Base-by-base conservation (phyloP, 1,284 basidiomycete genomes). In the Sphagnurus paluster region DNA sequence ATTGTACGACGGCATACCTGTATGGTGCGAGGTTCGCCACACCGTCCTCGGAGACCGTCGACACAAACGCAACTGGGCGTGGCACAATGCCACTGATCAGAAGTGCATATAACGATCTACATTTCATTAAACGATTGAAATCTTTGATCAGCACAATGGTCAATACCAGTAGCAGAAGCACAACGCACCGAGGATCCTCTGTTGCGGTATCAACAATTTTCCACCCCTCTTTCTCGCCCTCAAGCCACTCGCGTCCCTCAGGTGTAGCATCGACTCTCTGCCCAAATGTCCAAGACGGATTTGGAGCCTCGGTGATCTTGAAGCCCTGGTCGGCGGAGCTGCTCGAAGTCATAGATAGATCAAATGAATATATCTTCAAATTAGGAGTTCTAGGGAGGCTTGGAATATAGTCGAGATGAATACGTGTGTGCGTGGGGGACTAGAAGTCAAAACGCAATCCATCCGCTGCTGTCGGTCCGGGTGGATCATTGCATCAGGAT, bases 51-150 rank as follows among this genome's bases (percentile, higher is more conserved):
- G 73, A 71, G 28, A 83, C 51, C 6, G 77, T 77, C 6, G 85
- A 86, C 4, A 87, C 75, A 52, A 89, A 85, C 0, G 80, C 86
- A 43, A 89, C 74, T 2, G 86, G 86, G 34, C 87, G 71, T 0
- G 86, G 86, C 16, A 73, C 71, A 35, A 86, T 74, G 2, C 79
- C 80, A n/a, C 76, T 75, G 17, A 79, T 74, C 66, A 85, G 66
- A 47, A 85, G 58, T 36, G 66, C 60, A 55, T 80, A 77, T 3
- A 76, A 21, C 41, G 63, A n/a, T n/a, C n/a, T 57, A 39, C 73
- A 71, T 45, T 20, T 0, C 8, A 37, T 36, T 23, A 24, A 25
- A n/a, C n/a, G n/a, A n/a, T n/a, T n/a, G n/a, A n/a, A n/a, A n/a
- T n/a, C n/a, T n/a, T n/a, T n/a, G 4, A 30, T 16, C n/a, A 21